phyloP scores from a whole-genome alignment of 2,329 filamentous ascomycete genomes.

The Ilyonectria mors-panacis region DNA sequence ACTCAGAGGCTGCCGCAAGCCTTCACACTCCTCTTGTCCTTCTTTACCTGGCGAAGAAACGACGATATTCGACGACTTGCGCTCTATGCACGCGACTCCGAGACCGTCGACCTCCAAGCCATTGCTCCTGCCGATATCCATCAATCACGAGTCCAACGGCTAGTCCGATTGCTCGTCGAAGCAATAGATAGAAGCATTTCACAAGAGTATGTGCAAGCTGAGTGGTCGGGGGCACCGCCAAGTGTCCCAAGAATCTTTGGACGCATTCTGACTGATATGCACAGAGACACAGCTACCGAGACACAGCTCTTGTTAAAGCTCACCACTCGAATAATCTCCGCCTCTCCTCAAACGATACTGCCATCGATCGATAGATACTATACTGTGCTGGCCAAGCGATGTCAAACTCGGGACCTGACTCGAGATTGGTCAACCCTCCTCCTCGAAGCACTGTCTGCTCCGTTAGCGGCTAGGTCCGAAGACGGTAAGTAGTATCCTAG shows the following conservation, averaged over 20 bases:
- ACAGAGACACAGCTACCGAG: conserved; percentile 40
- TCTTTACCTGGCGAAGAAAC: conserved; percentile 61
- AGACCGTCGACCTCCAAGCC: conserved; percentile 51
- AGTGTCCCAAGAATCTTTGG: background rate
- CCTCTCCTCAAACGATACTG: conserved; percentile 42
- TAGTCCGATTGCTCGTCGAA: conserved; percentile 56
- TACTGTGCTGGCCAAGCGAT: conserved; percentile 56
- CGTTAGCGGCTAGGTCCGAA: conserved; percentile 42
- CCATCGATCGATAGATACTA: conserved; percentile 57
- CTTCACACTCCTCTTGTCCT: conserved; percentile 64
- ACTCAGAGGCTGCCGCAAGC: conserved; percentile 57
- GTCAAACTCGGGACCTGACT: conserved; percentile 43
- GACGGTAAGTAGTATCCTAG: conserved; percentile 35
- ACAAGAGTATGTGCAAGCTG: conserved; percentile 42
- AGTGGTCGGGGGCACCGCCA: background rate
- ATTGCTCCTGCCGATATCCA: conserved; percentile 53
- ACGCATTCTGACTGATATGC: conserved; percentile 30
- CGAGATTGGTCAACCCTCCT: conserved; percentile 44
- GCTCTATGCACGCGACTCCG: conserved; percentile 61
- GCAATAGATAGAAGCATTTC: conserved; percentile 48
- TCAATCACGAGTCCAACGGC: conserved; percentile 49
- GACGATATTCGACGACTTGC: conserved; percentile 67
- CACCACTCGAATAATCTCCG: conserved; percentile 49
- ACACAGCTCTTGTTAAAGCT: conserved; percentile 54
- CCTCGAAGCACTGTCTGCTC: conserved; percentile 48